These are phyloP conservation scores for Ilyonectria mors-panacis DNA, from an alignment of 2,329 filamentous ascomycete genomes.

Conservation along the genomic window DNA sequence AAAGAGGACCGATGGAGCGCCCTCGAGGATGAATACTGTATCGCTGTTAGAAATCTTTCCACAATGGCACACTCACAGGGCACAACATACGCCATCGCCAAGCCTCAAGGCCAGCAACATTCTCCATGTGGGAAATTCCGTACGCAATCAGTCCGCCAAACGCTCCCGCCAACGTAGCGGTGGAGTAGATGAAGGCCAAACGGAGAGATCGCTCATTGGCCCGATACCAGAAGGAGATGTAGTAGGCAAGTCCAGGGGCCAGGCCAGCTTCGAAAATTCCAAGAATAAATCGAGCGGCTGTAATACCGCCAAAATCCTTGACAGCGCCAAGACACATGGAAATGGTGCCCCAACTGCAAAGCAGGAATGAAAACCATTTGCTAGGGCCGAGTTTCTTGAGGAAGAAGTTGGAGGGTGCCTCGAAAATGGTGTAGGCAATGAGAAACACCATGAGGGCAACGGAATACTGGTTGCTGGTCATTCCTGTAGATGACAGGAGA, in stretches of 20 bases:
- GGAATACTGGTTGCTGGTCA: slow-evolving; percentile 69
- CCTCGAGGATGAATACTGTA: slow-evolving; percentile 69
- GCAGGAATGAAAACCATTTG: slow-evolving; percentile 58
- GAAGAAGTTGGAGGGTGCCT: slow-evolving; percentile 61
- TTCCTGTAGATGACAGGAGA: slow-evolving; percentile 62
- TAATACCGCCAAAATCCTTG: slow-evolving; percentile 51
- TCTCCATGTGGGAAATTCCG: slow-evolving; percentile 78
- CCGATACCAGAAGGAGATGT: slow-evolving; percentile 79
- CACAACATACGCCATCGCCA: slow-evolving; percentile 71
- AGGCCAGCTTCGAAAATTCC: slow-evolving; percentile 51
- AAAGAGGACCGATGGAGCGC: slow-evolving; percentile 73
- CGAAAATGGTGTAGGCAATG: slow-evolving; percentile 70
- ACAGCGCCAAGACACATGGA: slow-evolving; percentile 60
- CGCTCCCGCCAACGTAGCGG: slow-evolving; percentile 77
- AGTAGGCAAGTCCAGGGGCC: slow-evolving; percentile 45
- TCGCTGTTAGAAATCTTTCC: not conserved
- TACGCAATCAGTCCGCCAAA: slow-evolving; percentile 80
- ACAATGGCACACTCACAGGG: not conserved
- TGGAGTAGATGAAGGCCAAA: slow-evolving; percentile 77
- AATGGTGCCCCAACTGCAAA: slow-evolving; percentile 54
- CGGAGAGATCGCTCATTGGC: slow-evolving; percentile 76
- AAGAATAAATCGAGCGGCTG: slow-evolving; percentile 50
- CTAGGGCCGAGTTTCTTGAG: slow-evolving; percentile 64
- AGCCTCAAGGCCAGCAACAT: slow-evolving; percentile 69
- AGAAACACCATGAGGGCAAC: slow-evolving; percentile 57